Base-by-base conservation (phyloP, 1,139 yeast genomes). In the Taphrina sp. region DNA sequence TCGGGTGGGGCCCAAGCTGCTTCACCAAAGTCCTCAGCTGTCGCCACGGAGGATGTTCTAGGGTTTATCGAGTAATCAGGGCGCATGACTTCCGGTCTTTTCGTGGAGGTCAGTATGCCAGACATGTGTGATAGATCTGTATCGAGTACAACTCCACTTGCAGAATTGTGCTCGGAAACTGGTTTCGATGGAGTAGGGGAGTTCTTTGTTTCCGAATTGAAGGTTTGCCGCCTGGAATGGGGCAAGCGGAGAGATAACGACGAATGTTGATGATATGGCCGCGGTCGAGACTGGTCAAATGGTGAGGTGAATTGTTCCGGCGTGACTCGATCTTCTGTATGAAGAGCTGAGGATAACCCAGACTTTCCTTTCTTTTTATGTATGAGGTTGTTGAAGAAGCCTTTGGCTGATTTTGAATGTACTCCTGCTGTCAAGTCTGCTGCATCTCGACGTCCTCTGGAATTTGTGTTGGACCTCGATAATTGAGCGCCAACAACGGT, bases 1-100 rank as follows among this genome's bases (percentile, higher is more conserved):
- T 57, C 60, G 4, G 64, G 61, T 1, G 61, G 57, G n/a, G 58
- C 45, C 60, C 62, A 61, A 2, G 42, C 51, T 36, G 41, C 45
- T 42, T 38, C 56, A 3, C 24, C 43, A 7, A 31, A 33, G 4
- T 49, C 54, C 10, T 38, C 43, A 8, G 38, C 24, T 24, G 44
- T 16, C n/a, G n/a, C n/a, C n/a, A n/a, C n/a, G n/a, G n/a, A n/a
- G n/a, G n/a, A n/a, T n/a, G n/a, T n/a, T n/a, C n/a, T n/a, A n/a
- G n/a, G n/a, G n/a, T n/a, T n/a, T n/a, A n/a, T n/a, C n/a, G n/a
- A n/a, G n/a, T n/a, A n/a, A n/a, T n/a, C n/a, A n/a, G n/a, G n/a
- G n/a, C n/a, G n/a, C n/a, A n/a, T n/a, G n/a, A n/a, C n/a, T n/a
- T n/a, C n/a, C n/a, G n/a, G n/a, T n/a, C n/a, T n/a, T n/a, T n/a